Conservation (phyloP, 2,329 filamentous ascomycete genomes). For the Phaeophleospora eucalypticola region DNA sequence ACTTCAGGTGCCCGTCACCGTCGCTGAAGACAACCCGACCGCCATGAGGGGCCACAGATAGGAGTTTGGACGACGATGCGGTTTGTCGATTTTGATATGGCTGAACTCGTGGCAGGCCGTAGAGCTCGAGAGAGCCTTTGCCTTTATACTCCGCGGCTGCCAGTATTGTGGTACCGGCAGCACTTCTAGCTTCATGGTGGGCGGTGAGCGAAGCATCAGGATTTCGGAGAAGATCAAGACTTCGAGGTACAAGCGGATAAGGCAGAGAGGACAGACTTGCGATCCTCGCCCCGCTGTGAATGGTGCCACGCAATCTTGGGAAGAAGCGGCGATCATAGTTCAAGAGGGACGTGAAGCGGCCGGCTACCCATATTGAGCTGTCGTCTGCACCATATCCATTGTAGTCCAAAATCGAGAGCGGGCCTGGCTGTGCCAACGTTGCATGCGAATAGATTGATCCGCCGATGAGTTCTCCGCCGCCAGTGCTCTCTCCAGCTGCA, state of each 20-base stretch:
- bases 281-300: constrained; percentile 78
- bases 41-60: constrained; percentile 78
- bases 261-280: constrained; percentile 69
- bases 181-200: constrained; percentile 52
- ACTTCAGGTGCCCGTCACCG: constrained; percentile 77
- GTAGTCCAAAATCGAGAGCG: constrained; percentile 76
- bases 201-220: constrained; percentile 48
- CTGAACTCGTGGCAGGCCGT: constrained; percentile 51
- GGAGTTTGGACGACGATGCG: constrained; percentile 71
- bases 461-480: constrained; percentile 27
- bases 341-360: constrained; percentile 81
- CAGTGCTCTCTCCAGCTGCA: constrained; percentile 8
- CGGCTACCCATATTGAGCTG: constrained; percentile 79
- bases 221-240: constrained; percentile 55
- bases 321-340: constrained; percentile 87
- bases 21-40: constrained; percentile 79
- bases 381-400: constrained; percentile 54
- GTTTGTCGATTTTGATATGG: constrained; percentile 75
- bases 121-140: constrained; percentile 86
- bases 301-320: constrained; percentile 68
- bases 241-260: constrained; percentile 61
- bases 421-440: constrained; percentile 72
- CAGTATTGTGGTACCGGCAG: constrained; percentile 62
- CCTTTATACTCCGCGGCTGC: constrained; percentile 88
- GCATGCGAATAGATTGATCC: constrained; percentile 54